These are phyloP conservation scores for Polysphondylium violaceum DNA, from an alignment of 78 protist species.

Conservation along the genomic window DNA sequence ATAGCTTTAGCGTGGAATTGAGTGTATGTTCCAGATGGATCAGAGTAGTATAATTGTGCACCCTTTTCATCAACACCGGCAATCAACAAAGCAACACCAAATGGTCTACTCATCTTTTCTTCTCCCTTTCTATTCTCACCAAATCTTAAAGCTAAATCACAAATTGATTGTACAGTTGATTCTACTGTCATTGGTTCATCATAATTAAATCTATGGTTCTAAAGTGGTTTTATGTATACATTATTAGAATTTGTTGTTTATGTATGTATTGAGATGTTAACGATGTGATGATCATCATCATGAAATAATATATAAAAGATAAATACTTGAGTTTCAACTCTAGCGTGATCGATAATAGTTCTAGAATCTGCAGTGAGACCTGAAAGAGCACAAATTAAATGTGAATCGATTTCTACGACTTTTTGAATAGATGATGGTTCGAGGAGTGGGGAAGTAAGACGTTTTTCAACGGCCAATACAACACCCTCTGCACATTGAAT, in stretches of 20 bases:
- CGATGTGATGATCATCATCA: not conserved
- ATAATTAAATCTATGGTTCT: conserved; percentile 98
- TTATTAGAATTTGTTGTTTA: not conserved
- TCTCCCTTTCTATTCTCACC: conserved; percentile 94
- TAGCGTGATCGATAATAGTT: conserved; percentile 98
- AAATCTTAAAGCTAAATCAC: conserved; percentile 96
- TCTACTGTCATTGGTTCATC: conserved; percentile 98
- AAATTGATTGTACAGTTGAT: conserved; percentile 94
- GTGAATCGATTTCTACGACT: conserved; percentile 88
- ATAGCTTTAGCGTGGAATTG: conserved; percentile 96
- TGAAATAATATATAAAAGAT: not conserved
- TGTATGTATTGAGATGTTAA: not conserved
- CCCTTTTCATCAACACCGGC: conserved; percentile 98
- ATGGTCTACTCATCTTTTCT: conserved; percentile 95
- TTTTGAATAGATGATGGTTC: conserved; percentile 94
- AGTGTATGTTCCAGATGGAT: conserved; percentile 98
- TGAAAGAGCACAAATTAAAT: conserved; percentile 91
- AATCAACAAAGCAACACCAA: conserved; percentile 98
- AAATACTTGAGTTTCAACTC: conserved; percentile 95
- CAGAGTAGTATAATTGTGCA: conserved; percentile 96
- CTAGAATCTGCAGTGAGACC: conserved; percentile 99
- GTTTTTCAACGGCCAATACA: conserved; percentile 98
- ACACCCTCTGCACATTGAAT: conserved; percentile 99
- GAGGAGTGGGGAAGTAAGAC: conserved; percentile 95
- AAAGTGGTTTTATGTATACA: conserved; percentile 3